Percentiles rank a stretch among this genome's conserved stretches.
Evolutionary conservation across 2,329 filamentous ascomycete species (phyloP).

Genomic region (Pseudovirgaria hyperparasitica): DNA sequence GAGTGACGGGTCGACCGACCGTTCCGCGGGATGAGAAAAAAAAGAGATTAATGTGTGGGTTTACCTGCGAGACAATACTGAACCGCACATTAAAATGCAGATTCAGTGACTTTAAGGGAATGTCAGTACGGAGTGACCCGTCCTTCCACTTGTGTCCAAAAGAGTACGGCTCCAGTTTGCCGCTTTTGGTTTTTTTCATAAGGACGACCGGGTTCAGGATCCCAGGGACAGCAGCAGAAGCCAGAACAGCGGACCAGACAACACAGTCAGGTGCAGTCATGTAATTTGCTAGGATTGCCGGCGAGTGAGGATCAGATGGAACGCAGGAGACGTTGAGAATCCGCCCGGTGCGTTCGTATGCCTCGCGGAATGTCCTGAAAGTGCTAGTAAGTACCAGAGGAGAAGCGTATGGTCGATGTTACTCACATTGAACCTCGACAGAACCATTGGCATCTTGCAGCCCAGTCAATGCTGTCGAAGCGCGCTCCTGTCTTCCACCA

Average conservation of each 20-base stretch:
- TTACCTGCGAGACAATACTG: conserved; percentile 76
- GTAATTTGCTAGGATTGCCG: conserved; percentile 86
- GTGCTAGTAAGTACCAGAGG: too few species aligned
- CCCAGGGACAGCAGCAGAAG: conserved; percentile 88
- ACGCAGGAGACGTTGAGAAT: conserved; percentile 95
- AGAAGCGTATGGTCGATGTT: too few species aligned
- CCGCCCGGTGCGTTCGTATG: conserved; percentile 83
- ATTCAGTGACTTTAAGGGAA: conserved; percentile 87
- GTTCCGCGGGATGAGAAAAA: conserved; percentile 93
- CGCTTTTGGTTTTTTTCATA: conserved; percentile 71
- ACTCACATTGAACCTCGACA: conserved; percentile 74
- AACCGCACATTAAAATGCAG: conserved; percentile 98
- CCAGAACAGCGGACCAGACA: conserved; percentile 93
- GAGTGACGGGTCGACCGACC: conserved; percentile 85
- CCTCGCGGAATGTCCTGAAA: conserved; percentile 94
- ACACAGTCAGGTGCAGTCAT: conserved; percentile 92
- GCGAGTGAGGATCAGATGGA: conserved; percentile 88
- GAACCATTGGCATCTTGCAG: conserved; percentile 75
- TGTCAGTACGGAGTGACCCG: conserved; percentile 84
- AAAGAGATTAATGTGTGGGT: conserved; percentile 96
- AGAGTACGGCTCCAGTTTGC: conserved; percentile 72
- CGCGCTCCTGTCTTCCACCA: conserved; percentile 91
- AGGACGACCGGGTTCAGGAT: conserved; percentile 93
- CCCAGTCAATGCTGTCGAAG: conserved; percentile 92
- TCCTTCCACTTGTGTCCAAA: conserved; percentile 99